Base-by-base conservation (phyloP, 2,329 filamentous ascomycete species). In the Biscogniauxia sp. region DNA sequence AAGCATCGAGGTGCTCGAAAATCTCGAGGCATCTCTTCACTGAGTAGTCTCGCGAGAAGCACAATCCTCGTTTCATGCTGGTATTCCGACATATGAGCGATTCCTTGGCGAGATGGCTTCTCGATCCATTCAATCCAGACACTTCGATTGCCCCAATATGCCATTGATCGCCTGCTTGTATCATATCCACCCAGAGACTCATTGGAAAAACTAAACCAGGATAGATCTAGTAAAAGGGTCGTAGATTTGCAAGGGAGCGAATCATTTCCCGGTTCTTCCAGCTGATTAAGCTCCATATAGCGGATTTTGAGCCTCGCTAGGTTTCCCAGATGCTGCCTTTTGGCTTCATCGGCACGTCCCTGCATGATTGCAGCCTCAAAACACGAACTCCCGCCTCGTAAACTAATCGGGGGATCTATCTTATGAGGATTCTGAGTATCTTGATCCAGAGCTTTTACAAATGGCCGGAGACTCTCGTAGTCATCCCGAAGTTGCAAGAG, bases 91-190 rank as follows among this genome's bases (percentile, higher is more conserved):
- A 37, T 37, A 37, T 7, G 32, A 37, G 3, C 32, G 13, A 15
- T 37, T 37, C 32, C 32, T 37, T 37, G 20, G n/a, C 37, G 20
- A n/a, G 19, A 17, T 19, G 19, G 56, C 37, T 45, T 54, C 20
- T 61, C 51, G 20, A 55, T n/a, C 61, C 61, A 63, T 56, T 62
- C 57, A 55, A 62, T 54, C 57, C 57, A 60, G 37, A 56, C 41
- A n/a, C 23, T 25, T 32, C 56, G 50, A 52, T 52, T 20, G 20
- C 53, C 26, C 56, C 32, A 49, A 54, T 28, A 26, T 13, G 50
- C 51, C 20, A 32, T 51, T 20, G 51, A 50, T 49, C 54, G 32
- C 19, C 54, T 41, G 4, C n/a, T 17, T n/a, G 32, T 37, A 25
- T 28, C 9, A n/a, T 23, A 11, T 8, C 13, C 13, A 19, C 26